These are phyloP conservation scores for Scenedesmus sp. DNA, from an alignment of 163 green algal species.

Conservation along the genomic window DNA sequence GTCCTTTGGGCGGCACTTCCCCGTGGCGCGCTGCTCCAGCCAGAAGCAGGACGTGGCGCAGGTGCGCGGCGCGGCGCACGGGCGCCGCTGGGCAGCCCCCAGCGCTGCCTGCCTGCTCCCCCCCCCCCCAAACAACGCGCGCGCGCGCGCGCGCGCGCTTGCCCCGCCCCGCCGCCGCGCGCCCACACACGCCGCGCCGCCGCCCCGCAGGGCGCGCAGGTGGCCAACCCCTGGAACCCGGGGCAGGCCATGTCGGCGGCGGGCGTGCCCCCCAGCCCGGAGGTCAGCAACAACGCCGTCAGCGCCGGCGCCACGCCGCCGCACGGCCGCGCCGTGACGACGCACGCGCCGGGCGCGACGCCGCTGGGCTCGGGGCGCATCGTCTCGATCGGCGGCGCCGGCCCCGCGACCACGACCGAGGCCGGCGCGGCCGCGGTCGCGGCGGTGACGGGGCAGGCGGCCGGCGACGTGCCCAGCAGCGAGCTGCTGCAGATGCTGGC, in stretches of 20 bases:
- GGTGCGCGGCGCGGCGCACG: neutral
- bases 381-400: neutral
- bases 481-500: constrained; percentile 30
- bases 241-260: neutral
- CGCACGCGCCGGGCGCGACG: neutral
- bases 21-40: constrained; percentile 17
- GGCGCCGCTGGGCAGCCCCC: neutral
- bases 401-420: neutral
- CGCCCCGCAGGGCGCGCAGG: constrained; percentile 15
- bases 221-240: constrained; percentile 29
- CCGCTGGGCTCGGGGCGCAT: neutral
- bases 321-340: neutral
- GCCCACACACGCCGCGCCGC: no score
- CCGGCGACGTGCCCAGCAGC: neutral
- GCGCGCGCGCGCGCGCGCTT: neutral
- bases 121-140: neutral
- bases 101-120: neutral
- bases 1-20: constrained; percentile 42
- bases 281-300: neutral
- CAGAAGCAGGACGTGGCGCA: neutral
- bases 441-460: constrained; percentile 10
- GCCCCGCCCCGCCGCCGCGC: neutral
- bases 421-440: constrained; percentile 21
- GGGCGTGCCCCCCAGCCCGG: neutral
- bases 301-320: neutral